Conservation (phyloP, 306 rosid species). For the Luffa acutangula region DNA sequence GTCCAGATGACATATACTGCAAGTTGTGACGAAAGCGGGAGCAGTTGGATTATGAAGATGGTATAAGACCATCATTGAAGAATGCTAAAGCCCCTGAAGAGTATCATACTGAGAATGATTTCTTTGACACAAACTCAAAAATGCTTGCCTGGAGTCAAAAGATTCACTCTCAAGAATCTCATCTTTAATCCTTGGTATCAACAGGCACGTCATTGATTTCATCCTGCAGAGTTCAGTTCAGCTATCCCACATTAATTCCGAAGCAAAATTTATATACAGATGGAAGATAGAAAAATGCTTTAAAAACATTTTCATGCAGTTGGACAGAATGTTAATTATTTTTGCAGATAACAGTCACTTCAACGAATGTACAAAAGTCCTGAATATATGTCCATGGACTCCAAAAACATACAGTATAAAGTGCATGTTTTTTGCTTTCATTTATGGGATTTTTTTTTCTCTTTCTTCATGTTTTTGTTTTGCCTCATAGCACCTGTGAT, state of each 20-base stretch:
- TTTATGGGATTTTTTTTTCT: slow-evolving; percentile 67
- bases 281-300: background rate
- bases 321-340: background rate
- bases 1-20: slow-evolving; percentile 74
- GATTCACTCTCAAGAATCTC: slow-evolving; percentile 98
- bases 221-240: slow-evolving; percentile 31
- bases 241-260: slow-evolving; percentile 2
- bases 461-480: slow-evolving; percentile 87
- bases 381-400: background rate
- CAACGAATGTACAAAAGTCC: background rate
- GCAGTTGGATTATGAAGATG: slow-evolving; percentile 99
- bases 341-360: background rate
- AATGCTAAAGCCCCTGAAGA: slow-evolving; percentile 89
- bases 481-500: slow-evolving; percentile 64
- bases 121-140: slow-evolving; percentile 97
- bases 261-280: background rate
- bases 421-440: slow-evolving; percentile 72
- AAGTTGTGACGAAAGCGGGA: slow-evolving; percentile 77
- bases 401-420: slow-evolving; percentile 38
- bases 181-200: slow-evolving; percentile 87
- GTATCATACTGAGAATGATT: slow-evolving; percentile 98
- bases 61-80: slow-evolving; percentile 97
- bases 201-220: slow-evolving; percentile 58
- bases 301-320: background rate
- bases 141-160: slow-evolving; percentile 98